Evolutionary conservation across 345 rosid species (phyloP).

Genomic region (Eucalyptus leucophloia): DNA sequence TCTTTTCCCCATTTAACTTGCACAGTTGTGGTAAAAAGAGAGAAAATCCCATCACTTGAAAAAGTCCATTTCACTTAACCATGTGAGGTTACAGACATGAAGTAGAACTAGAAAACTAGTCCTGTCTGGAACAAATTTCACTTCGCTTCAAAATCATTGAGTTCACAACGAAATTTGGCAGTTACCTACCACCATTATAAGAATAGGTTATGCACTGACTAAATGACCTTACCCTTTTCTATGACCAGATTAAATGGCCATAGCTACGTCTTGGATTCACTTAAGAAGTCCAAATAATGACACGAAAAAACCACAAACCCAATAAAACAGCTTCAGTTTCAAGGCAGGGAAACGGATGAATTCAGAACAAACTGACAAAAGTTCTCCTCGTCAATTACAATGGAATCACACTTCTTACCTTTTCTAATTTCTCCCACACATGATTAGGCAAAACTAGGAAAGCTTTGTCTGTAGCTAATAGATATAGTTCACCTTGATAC

Average conservation of each 20-base stretch:
- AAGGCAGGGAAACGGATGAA: not conserved
- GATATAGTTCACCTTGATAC: constrained; percentile 86
- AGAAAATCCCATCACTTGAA: not conserved
- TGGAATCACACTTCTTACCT: constrained; percentile 31
- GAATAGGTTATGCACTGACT: not conserved
- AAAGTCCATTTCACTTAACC: not conserved
- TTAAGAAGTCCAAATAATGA: not conserved
- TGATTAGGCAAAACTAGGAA: constrained; percentile 66
- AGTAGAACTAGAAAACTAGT: not conserved
- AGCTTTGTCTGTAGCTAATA: constrained; percentile 91
- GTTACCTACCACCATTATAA: not conserved
- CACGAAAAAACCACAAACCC: not conserved
- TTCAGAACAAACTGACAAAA: not conserved
- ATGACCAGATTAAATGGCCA: not conserved
- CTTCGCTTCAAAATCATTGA: not conserved
- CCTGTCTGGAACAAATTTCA: not conserved
- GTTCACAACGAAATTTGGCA: not conserved
- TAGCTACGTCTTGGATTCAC: not conserved
- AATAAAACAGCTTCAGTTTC: rapidly evolving
- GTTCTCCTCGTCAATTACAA: not conserved
- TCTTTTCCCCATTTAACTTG: not conserved
- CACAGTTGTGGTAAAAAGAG: not conserved
- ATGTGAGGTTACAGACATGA: not conserved
- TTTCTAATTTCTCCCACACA: constrained; percentile 95
- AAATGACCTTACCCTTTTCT: not conserved